Conservation (phyloP, 176 grass and related monocot species). For the Pharus latifolius region DNA sequence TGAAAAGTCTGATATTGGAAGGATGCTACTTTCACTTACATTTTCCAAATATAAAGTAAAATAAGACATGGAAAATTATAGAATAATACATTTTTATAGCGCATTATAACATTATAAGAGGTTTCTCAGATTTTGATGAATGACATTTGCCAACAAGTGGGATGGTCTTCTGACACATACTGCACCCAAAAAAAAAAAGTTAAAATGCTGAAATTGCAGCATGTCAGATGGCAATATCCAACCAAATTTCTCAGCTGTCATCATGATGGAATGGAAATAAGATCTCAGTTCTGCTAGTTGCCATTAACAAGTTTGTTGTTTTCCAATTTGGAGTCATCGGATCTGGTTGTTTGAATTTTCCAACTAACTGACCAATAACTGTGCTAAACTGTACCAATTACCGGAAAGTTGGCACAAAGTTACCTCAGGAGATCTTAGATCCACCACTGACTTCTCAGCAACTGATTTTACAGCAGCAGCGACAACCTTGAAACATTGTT, state of each 20-base stretch:
- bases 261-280: slow-evolving; percentile 26
- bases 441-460: slow-evolving; percentile 49
- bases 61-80: background rate
- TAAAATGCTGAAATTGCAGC: background rate
- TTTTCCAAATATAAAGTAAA: background rate
- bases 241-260: slow-evolving; percentile 18
- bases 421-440: slow-evolving; percentile 96
- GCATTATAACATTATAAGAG: background rate
- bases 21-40: too few species aligned
- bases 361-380: background rate
- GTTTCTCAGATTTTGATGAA: background rate
- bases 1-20: too few species aligned
- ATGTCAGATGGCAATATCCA: slow-evolving; percentile 28
- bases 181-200: slow-evolving; percentile 6
- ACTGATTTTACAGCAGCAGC: slow-evolving; percentile 65
- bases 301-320: slow-evolving; percentile 4
- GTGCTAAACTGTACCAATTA: background rate
- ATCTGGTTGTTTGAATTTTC: background rate
- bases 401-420: slow-evolving; percentile 1
- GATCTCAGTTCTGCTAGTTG: slow-evolving; percentile 8
- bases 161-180: slow-evolving; percentile 6
- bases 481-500: slow-evolving; percentile 74
- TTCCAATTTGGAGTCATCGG: background rate
- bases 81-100: background rate
- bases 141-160: background rate